Base-by-base conservation (phyloP, 2,329 filamentous ascomycete species). In the Penicillium sp. region DNA sequence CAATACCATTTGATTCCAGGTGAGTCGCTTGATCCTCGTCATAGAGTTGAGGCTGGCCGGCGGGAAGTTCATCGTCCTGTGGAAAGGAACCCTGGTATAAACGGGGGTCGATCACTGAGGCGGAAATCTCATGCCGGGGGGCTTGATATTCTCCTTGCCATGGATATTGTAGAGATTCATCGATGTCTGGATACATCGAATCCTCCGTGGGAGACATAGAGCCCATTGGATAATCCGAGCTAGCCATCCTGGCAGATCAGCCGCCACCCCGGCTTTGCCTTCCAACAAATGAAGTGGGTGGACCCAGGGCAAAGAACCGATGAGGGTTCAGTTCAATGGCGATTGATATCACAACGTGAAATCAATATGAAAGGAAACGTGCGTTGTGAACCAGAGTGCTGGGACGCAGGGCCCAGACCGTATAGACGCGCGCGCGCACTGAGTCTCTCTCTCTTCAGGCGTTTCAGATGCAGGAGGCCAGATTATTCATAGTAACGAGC, bases 31-130 rank as follows among this genome's bases (percentile, higher is more conserved):
- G 55, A 6, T 21, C 29, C 8, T 55, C 53, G 5, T 56, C 50
- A 24, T 53, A 57, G 14, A 14, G 23, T 14, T 43, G 14, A 43
- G n/a, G 8, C 4, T 26, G 39, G n/a, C 23, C 39, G 21, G 21
- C 26, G 5, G 26, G 16, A 29, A 4, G 42, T 4, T 29, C 28
- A 4, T 48, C 42, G 29, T 42, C 54, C 18, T 55, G 50, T 14
- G 62, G n/a, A 16, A 65, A 63, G 5, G 64, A 50, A 21, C 57
- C 67, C 47, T 54, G 63, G 53, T 71, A 73, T 43, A 73, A 60
- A 40, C 69, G 67, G 28, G 71, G 71, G 36, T 73, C 71, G 50
- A 73, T 60, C 47, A 68, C 65, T 1, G 68, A 64, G 11, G 64
- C 48, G 44, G 62, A 49, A 23, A 63, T 24, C 3, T 66, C 58